Evolutionary conservation across 306 rosid species (phyloP).

Genomic region (Gleditsia sinensis): DNA sequence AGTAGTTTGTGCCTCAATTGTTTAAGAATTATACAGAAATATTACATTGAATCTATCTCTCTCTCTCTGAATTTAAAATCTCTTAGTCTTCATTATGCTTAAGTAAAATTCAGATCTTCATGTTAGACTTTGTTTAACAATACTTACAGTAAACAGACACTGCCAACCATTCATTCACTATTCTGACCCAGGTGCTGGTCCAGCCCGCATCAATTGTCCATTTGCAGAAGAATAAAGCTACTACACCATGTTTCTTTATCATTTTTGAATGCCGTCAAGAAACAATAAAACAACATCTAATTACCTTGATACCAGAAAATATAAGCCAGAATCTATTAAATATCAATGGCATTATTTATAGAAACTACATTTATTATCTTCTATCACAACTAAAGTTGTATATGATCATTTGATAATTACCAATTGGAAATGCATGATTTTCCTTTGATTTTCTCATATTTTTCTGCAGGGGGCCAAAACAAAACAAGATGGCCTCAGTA

Average conservation of each 20-base stretch:
- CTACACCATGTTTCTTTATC: not conserved
- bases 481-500: conserved; percentile 15
- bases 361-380: conserved; percentile 17
- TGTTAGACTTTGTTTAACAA: too few species aligned
- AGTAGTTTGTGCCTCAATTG: not conserved
- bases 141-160: conserved; percentile 91
- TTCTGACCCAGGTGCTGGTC: conserved; percentile 99
- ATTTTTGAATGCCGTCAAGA: not conserved
- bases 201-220: conserved; percentile 99
- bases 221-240: conserved; percentile 45
- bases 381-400: not conserved
- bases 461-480: not conserved
- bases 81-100: not conserved
- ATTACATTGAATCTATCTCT: not conserved
- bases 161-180: conserved; percentile 95
- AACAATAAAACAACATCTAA: conserved; percentile 12
- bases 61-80: conserved; percentile 2
- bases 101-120: too few species aligned
- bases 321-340: too few species aligned
- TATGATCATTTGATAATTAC: not conserved
- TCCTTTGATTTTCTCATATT: not conserved
- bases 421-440: conserved; percentile 21
- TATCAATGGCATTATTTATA: conserved; percentile 14
- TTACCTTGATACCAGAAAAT: too few species aligned
- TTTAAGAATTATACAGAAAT: not conserved